A percentile compares a stretch with the other conserved stretches of the same genome.
phyloP scores from a whole-genome alignment of 1,284 basidiomycete genomes.

The Anthracocystis setariae region DNA sequence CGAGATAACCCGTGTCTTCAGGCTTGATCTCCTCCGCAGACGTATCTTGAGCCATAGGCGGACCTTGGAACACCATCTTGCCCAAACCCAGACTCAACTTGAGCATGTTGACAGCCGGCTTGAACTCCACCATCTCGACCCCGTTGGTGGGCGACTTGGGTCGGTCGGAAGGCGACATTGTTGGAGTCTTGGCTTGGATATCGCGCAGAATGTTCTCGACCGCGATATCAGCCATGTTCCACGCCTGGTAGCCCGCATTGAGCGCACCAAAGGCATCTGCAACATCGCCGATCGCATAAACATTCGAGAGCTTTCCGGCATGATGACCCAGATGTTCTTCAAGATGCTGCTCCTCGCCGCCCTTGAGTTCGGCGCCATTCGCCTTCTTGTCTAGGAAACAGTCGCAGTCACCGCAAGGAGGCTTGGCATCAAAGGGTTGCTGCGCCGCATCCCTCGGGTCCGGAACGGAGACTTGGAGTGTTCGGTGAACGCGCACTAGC shows the following conservation, averaged over 20 bases:
- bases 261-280: constrained; percentile 66
- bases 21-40: constrained; percentile 17
- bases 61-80: constrained; percentile 61
- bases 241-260: constrained; percentile 67
- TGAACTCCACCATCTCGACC: constrained; percentile 47
- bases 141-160: constrained; percentile 5
- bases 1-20: constrained; percentile 27
- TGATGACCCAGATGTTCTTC: constrained; percentile 14
- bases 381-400: constrained; percentile 67
- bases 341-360: constrained; percentile 29
- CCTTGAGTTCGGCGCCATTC: constrained; percentile 23
- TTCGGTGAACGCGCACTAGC: constrained; percentile 57
- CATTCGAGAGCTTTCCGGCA: constrained; percentile 45
- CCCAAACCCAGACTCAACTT: constrained; percentile 63
- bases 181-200: constrained; percentile 30
- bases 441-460: constrained; percentile 54
- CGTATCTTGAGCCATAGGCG: constrained; percentile 31
- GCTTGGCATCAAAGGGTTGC: constrained; percentile 54
- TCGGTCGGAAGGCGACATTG: constrained; percentile 3
- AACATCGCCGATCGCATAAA: constrained; percentile 66
- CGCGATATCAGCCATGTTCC: constrained; percentile 66
- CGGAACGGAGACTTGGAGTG: constrained; percentile 61
- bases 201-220: constrained; percentile 63
- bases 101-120: constrained; percentile 60
- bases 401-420: constrained; percentile 66